Conservation (phyloP, 225 moss, liverwort and hornwort species). For the Bryoerythrophyllum caledonicum region DNA sequence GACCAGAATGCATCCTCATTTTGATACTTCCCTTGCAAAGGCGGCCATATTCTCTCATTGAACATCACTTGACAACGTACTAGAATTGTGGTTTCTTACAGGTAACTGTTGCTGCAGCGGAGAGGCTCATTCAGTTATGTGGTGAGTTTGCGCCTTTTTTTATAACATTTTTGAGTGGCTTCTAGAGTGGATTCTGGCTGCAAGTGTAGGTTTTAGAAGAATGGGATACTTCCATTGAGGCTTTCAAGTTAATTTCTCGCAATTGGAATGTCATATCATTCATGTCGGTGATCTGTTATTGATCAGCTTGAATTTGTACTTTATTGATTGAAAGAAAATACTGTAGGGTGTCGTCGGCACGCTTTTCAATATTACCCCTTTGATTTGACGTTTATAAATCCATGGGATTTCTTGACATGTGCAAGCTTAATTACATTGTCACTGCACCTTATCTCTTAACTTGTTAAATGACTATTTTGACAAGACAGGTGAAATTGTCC, state of each 20-base stretch:
- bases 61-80: conserved; percentile 8
- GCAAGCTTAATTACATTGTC: too few relatives aligned
- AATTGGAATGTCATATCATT: conserved; percentile 26
- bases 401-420: too few relatives aligned
- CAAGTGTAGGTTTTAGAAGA: conserved; percentile 19
- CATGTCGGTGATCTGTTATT: conserved; percentile 13
- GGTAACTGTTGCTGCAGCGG: conserved; percentile 14
- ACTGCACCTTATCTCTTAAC: too few relatives aligned
- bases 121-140: conserved; percentile 7
- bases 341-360: not conserved
- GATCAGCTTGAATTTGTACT: conserved; percentile 39
- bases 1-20: conserved; percentile 2
- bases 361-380: not conserved
- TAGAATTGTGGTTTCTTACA: conserved; percentile 14
- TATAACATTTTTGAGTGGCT: not conserved
- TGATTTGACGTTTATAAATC: not conserved
- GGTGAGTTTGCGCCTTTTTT: conserved; percentile 21
- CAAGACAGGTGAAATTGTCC: too few relatives aligned
- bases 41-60: not conserved
- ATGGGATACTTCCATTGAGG: not conserved
- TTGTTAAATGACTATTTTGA: too few relatives aligned
- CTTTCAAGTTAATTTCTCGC: conserved; percentile 1
- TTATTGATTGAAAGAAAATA: not conserved
- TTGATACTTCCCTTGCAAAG: not conserved
- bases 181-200: not conserved